Evolutionary conservation across 352 stramenopile species (phyloP).

Genomic region (Phytophthora macrochlamydospora): DNA sequence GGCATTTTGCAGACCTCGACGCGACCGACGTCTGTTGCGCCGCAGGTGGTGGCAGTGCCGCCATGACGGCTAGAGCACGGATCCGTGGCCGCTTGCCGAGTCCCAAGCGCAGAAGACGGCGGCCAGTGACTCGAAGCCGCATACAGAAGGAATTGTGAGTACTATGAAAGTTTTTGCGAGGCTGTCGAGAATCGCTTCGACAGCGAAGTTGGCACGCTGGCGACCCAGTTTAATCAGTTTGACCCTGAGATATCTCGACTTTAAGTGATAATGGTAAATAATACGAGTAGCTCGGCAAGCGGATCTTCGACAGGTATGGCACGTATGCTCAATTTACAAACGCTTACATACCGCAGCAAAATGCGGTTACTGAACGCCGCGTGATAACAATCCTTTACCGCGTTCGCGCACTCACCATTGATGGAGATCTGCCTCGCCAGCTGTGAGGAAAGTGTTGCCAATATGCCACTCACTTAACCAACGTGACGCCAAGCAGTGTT

Average conservation of each 20-base stretch:
- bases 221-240: background rate
- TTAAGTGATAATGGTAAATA: background rate
- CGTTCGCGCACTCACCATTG: background rate
- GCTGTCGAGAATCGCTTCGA: background rate
- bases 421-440: background rate
- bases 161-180: background rate
- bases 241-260: background rate
- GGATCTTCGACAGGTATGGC: slow-evolving; percentile 4
- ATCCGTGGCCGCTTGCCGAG: too few species aligned
- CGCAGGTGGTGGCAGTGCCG: too few species aligned
- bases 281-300: background rate
- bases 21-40: too few species aligned
- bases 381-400: slow-evolving; percentile 1
- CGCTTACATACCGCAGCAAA: slow-evolving; percentile 3
- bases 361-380: background rate
- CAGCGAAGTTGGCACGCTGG: background rate
- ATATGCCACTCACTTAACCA: slow-evolving; percentile 6
- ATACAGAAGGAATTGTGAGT: background rate
- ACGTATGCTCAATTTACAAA: slow-evolving; percentile 6
- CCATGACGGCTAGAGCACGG: too few species aligned
- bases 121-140: too few species aligned
- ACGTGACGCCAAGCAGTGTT: background rate
- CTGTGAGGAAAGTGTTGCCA: background rate
- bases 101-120: too few species aligned
- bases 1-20: too few species aligned